phyloP scores from a whole-genome alignment of 148 eudicot genomes.

The Silene uniflora region DNA sequence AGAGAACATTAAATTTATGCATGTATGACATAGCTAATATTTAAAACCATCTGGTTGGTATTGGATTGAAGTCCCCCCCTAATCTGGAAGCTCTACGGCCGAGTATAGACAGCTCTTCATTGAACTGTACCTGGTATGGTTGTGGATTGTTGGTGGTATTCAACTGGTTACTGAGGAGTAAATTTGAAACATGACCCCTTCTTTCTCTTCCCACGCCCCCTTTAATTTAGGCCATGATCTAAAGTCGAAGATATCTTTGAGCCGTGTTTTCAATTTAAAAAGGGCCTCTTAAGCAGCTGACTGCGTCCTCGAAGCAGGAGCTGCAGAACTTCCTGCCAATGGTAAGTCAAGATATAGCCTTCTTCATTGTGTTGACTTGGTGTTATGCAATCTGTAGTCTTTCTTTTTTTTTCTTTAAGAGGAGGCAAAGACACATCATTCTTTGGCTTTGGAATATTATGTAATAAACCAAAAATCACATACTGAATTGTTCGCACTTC shows the following conservation, averaged over 20 bases:
- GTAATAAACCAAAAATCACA: background rate
- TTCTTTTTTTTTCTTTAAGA: background rate
- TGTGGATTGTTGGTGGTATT: background rate
- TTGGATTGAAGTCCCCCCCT: slow-evolving; percentile 3
- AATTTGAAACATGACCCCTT: background rate
- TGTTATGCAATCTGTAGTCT: background rate
- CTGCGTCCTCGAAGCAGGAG: background rate
- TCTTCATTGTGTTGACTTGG: background rate
- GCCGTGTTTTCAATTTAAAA: background rate
- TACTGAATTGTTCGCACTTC: background rate
- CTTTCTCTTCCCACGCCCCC: background rate
- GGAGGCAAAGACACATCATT: background rate
- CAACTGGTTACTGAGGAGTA: background rate
- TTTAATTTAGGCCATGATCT: background rate
- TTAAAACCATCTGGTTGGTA: slow-evolving; percentile 9
- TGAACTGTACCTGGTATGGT: background rate
- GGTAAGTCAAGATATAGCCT: slow-evolving; percentile 4
- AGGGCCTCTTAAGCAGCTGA: background rate
- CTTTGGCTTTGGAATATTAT: background rate
- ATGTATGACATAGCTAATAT: background rate
- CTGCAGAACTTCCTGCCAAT: background rate
- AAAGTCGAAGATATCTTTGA: background rate
- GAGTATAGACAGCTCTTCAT: background rate
- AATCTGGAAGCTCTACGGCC: background rate
- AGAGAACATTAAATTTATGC: background rate